Evolutionary conservation across 2,329 filamentous ascomycete species (phyloP), one percentile per base, ranked within the genome.

Genomic region (Zelopaecilomyces penicillatus): DNA sequence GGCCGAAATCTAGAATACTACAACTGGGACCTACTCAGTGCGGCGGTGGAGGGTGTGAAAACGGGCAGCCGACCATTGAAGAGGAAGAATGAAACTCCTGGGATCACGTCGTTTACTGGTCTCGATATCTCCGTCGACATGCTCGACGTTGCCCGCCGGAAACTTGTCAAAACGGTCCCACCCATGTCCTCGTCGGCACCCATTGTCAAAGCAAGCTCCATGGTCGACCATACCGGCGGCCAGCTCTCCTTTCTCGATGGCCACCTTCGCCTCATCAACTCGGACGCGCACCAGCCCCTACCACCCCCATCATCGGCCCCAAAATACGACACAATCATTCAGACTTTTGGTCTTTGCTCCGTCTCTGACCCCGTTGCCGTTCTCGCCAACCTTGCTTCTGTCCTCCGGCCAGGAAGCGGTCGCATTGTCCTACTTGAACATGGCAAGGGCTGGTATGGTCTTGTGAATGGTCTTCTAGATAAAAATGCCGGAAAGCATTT

Each of bases 331-430:
- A 82, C 78, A 2, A 64, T 83, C 33, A 57, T 83, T 30, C 78
- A 83, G 56, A 81, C 78, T 0, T 83, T 83, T 62, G 79, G 78
- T 4, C 69, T 83, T 28, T 83, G 80, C 62, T 80, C 75, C 53
- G 78, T 82, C 3, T 65, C 67, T 4, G 72, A 81, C 54, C 80
- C 80, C 1, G 67, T 73, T 7, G 59, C 57, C 29, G 66, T 83
- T 19, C 59, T 83, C 19, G 58, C 63, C 42, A 74, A 75, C 57
- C 66, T 83, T 55, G 76, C 76, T 1, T 58, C 65, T 6, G 64
- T 61, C 11, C 60, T 82, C 2, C 68, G 69, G 50, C 78, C 76
- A 9, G 69, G 67, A 4, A 74, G 72, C 6, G 80, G 80, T 6
- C 70, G 75, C 35, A 82, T 83, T 54, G 58, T 82, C 32, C 64